Evolutionary conservation across 2,329 filamentous ascomycete species (phyloP).

Genomic region (Aspergillus alliaceus): DNA sequence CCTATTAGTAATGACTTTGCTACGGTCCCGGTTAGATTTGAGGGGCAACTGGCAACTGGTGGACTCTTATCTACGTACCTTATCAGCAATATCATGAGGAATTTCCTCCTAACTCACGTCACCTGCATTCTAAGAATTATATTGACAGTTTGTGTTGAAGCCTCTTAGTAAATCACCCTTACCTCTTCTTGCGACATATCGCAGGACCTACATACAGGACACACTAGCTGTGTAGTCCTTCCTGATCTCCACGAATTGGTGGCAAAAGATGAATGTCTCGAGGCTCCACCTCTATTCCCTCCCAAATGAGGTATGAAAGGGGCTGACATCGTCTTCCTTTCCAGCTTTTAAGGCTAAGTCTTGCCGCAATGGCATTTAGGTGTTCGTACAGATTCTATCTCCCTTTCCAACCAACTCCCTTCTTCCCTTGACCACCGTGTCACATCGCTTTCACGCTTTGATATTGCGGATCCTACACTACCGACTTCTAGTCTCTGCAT

Average conservation of each 20-base stretch:
- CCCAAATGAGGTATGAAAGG: constrained; percentile 36
- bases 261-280: constrained; percentile 13
- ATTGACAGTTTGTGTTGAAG: neutral
- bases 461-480: constrained; percentile 64
- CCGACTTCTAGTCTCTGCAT: constrained; percentile 60
- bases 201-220: neutral
- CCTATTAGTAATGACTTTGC: no score
- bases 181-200: neutral
- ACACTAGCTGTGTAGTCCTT: neutral
- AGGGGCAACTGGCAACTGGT: neutral
- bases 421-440: constrained; percentile 59
- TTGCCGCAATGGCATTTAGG: constrained; percentile 34
- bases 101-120: no score
- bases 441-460: constrained; percentile 63
- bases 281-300: constrained; percentile 26
- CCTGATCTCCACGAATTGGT: neutral
- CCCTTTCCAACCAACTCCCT: constrained; percentile 52
- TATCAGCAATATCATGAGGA: constrained; percentile 2
- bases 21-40: no score
- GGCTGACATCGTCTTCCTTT: neutral
- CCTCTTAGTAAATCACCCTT: neutral
- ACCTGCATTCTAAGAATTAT: no score
- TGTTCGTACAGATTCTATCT: constrained; percentile 54
- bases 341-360: neutral
- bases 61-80: neutral